Conservation (phyloP, 345 rosid genomes). For the Stellera chamaejasme region DNA sequence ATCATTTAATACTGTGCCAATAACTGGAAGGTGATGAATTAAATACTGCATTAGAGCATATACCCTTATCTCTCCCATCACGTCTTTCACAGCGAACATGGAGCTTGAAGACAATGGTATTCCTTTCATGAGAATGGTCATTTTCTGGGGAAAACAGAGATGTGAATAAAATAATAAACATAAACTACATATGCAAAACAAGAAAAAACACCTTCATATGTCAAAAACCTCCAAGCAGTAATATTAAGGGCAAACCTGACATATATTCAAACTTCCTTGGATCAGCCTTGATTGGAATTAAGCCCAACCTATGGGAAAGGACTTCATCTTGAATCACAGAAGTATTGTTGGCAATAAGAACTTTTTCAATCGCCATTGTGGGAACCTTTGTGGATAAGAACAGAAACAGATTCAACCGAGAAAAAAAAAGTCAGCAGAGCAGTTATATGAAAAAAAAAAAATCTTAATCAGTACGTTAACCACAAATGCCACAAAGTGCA, state of each 20-base stretch:
- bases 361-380: slow-evolving; percentile 96
- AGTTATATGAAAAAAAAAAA: too few relatives aligned
- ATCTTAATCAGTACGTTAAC: neutral
- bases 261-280: slow-evolving; percentile 83
- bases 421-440: too few relatives aligned
- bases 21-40: neutral
- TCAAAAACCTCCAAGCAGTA: slow-evolving; percentile 1
- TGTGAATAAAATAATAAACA: neutral
- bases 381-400: slow-evolving; percentile 47
- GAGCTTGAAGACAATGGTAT: slow-evolving; percentile 89
- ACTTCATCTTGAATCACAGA: slow-evolving; percentile 86
- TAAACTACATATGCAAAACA: neutral
- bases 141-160: slow-evolving; percentile 36
- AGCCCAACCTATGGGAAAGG: slow-evolving; percentile 92
- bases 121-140: slow-evolving; percentile 79
- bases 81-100: slow-evolving; percentile 49
- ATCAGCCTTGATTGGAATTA: slow-evolving; percentile 72
- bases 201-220: neutral
- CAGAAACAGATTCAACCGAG: slow-evolving; percentile 1
- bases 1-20: neutral
- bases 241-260: slow-evolving; percentile 42
- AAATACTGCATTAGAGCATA: slow-evolving; percentile 11
- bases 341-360: slow-evolving; percentile 79
- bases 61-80: slow-evolving; percentile 53
- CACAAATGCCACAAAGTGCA: neutral